Percentiles rank a stretch among this genome's conserved stretches.
Evolutionary conservation across 2,329 filamentous ascomycete species (phyloP).

Genomic region (Lachnellula subtilissima): DNA sequence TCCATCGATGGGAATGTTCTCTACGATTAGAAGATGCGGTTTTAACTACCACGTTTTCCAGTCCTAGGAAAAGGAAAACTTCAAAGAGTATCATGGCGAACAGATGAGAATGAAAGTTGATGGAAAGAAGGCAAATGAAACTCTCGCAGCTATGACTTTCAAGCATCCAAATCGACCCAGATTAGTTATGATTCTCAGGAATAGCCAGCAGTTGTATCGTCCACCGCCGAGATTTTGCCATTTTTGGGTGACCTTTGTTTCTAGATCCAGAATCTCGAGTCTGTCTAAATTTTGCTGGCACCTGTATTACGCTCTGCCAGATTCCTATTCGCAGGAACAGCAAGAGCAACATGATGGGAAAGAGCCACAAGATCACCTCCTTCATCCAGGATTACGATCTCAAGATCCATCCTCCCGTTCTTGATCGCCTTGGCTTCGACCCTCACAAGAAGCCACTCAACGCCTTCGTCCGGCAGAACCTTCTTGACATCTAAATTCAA

Average conservation of each 20-base stretch:
- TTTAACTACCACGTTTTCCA: no score
- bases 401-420: conserved; percentile 70
- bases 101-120: no score
- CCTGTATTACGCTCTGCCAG: conserved; percentile 24
- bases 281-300: conserved; percentile 13
- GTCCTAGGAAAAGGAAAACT: no score
- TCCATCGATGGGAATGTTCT: no score
- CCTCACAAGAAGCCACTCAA: conserved; percentile 67
- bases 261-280: not conserved
- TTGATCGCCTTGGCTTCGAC: conserved; percentile 61
- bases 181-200: not conserved
- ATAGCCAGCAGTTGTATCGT: not conserved
- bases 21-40: no score
- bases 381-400: conserved; percentile 63
- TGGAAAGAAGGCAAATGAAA: no score
- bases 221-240: not conserved
- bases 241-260: not conserved
- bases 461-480: conserved; percentile 59
- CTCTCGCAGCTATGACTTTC: no score
- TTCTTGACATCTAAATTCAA: conserved; percentile 77
- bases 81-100: no score
- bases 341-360: conserved; percentile 63
- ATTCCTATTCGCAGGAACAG: conserved; percentile 61
- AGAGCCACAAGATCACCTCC: conserved; percentile 61
- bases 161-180: no score